Conservation (phyloP, 148 eudicot genomes). For the Camellia sinensis region DNA sequence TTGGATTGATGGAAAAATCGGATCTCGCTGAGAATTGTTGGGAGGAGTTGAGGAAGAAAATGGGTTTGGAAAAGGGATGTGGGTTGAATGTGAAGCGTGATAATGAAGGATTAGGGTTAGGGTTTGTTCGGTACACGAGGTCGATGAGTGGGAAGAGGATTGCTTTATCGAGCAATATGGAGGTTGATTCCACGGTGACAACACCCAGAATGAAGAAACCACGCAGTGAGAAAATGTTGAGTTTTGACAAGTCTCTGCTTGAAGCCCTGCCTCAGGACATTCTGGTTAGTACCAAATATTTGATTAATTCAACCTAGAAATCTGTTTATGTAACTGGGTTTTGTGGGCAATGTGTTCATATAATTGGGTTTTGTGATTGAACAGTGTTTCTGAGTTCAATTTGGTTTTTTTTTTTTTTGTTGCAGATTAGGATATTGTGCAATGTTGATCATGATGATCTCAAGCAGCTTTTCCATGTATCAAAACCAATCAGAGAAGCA, state of each 20-base stretch:
- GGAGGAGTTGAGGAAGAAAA: slow-evolving; percentile 15
- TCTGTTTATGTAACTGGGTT: neutral
- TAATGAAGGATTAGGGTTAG: slow-evolving; percentile 32
- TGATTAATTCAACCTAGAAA: neutral
- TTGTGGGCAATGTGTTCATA: neutral
- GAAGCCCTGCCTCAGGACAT: slow-evolving; percentile 76
- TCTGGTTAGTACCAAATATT: slow-evolving; percentile 39
- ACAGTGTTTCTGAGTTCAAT: neutral
- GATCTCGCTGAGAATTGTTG: slow-evolving; percentile 10
- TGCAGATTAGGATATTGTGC: slow-evolving; percentile 71
- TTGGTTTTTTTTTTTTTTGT: neutral
- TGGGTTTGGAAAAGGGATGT: slow-evolving; percentile 48
- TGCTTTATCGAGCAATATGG: slow-evolving; percentile 29
- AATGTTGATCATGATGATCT: slow-evolving; percentile 78
- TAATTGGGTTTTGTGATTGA: neutral
- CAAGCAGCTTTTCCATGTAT: slow-evolving; percentile 52
- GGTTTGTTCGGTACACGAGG: slow-evolving; percentile 21
- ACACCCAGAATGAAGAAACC: slow-evolving; percentile 36
- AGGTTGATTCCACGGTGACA: slow-evolving; percentile 25
- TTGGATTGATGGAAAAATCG: slow-evolving; percentile 16
- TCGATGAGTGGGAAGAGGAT: slow-evolving; percentile 66
- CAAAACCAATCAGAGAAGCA: slow-evolving; percentile 51
- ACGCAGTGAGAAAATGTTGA: slow-evolving; percentile 13
- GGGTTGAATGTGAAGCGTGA: slow-evolving; percentile 1
- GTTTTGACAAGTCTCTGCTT: slow-evolving; percentile 31